A percentile compares a stretch with the other conserved stretches of the same genome.
Evolutionary conservation across 768 basidiomycete species (phyloP).

Genomic region (Lyophyllum shimeji): DNA sequence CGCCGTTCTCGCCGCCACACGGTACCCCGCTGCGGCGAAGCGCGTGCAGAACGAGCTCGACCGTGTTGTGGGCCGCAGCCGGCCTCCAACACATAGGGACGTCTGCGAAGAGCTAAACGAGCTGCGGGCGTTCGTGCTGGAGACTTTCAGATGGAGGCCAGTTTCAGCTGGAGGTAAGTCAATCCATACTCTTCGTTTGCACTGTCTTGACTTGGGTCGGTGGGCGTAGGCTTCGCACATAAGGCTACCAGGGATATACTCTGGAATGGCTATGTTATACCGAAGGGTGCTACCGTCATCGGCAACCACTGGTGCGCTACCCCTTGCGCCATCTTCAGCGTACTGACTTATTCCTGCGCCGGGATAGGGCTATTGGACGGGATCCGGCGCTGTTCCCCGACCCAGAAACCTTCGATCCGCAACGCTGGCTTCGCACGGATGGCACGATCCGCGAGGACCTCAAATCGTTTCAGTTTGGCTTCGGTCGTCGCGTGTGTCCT

Average conservation of each 20-base stretch:
- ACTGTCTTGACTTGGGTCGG: background rate
- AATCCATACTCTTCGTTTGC: background rate
- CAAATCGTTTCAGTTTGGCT: slow-evolving; percentile 55
- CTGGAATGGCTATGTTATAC: slow-evolving; percentile 54
- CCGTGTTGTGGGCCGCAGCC: slow-evolving; percentile 43
- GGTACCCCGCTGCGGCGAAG: slow-evolving; percentile 50
- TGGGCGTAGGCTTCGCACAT: slow-evolving; percentile 54
- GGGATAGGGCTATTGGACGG: slow-evolving; percentile 42
- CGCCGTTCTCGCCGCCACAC: slow-evolving; percentile 55
- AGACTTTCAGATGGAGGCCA: slow-evolving; percentile 52
- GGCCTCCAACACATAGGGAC: slow-evolving; percentile 13
- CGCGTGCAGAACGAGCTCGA: slow-evolving; percentile 58
- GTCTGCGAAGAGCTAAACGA: slow-evolving; percentile 25
- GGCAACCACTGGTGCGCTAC: slow-evolving; percentile 54
- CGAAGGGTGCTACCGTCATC: slow-evolving; percentile 55
- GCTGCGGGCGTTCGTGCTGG: slow-evolving; percentile 49
- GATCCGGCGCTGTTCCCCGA: slow-evolving; percentile 58
- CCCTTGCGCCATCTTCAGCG: background rate
- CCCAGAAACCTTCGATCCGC: slow-evolving; percentile 58
- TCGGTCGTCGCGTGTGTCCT: slow-evolving; percentile 65
- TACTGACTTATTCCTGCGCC: background rate
- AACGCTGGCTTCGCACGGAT: slow-evolving; percentile 50
- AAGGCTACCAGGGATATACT: slow-evolving; percentile 62
- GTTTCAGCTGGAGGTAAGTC: slow-evolving; percentile 45
- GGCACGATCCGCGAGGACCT: slow-evolving; percentile 51